Conservation (phyloP, 305 asterid genomes). For the Withania somnifera region DNA sequence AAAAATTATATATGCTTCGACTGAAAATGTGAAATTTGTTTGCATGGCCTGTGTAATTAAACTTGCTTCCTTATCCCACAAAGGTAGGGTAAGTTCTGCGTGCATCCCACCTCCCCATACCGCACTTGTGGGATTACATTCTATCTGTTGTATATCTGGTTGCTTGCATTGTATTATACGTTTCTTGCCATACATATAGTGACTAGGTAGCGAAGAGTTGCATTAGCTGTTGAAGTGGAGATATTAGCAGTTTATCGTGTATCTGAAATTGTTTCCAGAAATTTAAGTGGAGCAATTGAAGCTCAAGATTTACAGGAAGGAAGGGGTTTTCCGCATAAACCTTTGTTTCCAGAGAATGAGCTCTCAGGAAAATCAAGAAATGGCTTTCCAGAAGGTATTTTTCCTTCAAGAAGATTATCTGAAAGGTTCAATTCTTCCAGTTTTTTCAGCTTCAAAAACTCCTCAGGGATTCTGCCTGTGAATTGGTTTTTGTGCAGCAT, state of each 20-base stretch:
- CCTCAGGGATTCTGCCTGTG: constrained; percentile 42
- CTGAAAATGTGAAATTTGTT: neutral
- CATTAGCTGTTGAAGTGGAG: neutral
- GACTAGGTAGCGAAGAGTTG: neutral
- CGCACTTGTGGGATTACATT: neutral
- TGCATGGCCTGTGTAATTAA: neutral
- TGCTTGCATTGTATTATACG: neutral
- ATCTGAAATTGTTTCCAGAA: neutral
- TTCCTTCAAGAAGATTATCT: constrained; percentile 35
- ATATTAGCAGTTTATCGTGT: neutral
- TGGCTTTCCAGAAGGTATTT: constrained; percentile 49
- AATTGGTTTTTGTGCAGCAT: constrained; percentile 52
- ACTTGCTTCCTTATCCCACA: neutral
- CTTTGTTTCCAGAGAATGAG: constrained; percentile 40
- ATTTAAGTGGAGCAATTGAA: neutral
- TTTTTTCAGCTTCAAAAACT: constrained; percentile 26
- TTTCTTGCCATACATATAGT: neutral
- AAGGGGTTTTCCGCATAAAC: constrained; percentile 59
- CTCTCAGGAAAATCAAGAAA: constrained; percentile 33
- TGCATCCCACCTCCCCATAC: neutral
- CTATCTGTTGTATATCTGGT: neutral
- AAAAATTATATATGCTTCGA: neutral
- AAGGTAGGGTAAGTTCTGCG: neutral
- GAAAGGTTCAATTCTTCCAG: constrained; percentile 51
- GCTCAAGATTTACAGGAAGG: constrained; percentile 23